Base-by-base conservation (phyloP, 371 early-diverging fungal genomes). In the Saksenaea oblongispora region DNA sequence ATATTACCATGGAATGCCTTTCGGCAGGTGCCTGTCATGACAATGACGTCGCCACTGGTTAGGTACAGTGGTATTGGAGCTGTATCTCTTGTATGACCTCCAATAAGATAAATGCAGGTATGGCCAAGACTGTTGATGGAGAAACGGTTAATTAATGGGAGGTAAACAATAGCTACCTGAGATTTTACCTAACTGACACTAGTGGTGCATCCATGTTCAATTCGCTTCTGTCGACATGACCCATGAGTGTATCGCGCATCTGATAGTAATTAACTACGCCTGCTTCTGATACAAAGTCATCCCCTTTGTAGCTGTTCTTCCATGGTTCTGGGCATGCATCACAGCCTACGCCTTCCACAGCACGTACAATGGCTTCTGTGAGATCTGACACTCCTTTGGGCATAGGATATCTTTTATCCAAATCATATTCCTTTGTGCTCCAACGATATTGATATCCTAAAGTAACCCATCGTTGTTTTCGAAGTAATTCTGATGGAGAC, bases 191-290 rank as follows among this genome's bases (percentile, higher is more conserved):
- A 31, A 91, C 71, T 11, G 94, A 94, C 9, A 96, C 89, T 24
- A 98, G 76, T 0, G 73, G 73, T 10, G 95, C 95, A 18, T 86
- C 86, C 87, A 90, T 92, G 72, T 95, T 94, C 24, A 87, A 67
- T 70, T 98, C 99, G 58, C 93, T 92, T 56, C 92, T 82, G 73
- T 98, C 99, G 22, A 96, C 95, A 76, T 98, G 99, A 8, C 91
- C 96, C 85, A 93, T 96, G 58, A 98, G 74, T 3, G 92, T 78
- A 72, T 96, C 94, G 39, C 86, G 82, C 54, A 85, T 80, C 56
- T 93, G 92, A 66, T 98, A 98, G 70, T 90, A 97, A 70, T 98
- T 98, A 34, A 98, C 71, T 2, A 98, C 92, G 11, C 98, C 99
- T 7, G 96, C 98, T 72, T 98, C 94, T 37, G 96, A 84, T 27